Percentiles rank a stretch among this genome's conserved stretches.
These are phyloP conservation scores for Adenanthera pavonina DNA, from an alignment of 306 rosid genomes.

Conservation along the genomic window DNA sequence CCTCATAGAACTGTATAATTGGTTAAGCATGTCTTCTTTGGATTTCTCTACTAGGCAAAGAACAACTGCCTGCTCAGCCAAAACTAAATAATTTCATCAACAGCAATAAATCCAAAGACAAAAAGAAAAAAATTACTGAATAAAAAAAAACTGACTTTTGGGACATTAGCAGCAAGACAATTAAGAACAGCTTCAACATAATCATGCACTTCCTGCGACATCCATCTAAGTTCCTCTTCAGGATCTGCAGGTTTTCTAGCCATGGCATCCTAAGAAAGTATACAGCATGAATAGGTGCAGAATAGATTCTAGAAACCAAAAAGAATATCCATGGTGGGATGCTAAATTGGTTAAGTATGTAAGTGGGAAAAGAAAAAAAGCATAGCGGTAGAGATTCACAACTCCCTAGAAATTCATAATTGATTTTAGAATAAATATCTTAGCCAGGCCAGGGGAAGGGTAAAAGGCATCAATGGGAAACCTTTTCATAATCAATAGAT, in stretches of 20 bases:
- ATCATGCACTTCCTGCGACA: no score
- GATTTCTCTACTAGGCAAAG: slow-evolving; percentile 72
- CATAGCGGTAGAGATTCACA: slow-evolving; percentile 9
- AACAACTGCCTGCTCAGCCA: slow-evolving; percentile 58
- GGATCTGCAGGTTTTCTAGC: no score
- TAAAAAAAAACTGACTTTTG: slow-evolving; percentile 53
- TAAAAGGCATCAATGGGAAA: slow-evolving; percentile 13
- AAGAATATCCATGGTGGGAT: not conserved
- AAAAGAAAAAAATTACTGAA: not conserved
- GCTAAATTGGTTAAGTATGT: slow-evolving; percentile 18
- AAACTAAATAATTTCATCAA: slow-evolving; percentile 41
- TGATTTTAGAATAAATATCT: slow-evolving; percentile 22
- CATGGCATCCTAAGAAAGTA: not conserved
- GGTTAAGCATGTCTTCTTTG: slow-evolving; percentile 26
- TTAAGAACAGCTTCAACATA: no score
- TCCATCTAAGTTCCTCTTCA: no score
- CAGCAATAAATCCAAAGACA: slow-evolving; percentile 12
- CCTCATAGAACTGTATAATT: slow-evolving; percentile 60
- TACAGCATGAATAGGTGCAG: slow-evolving; percentile 17
- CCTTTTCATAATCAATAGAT: not conserved
- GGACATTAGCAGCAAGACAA: slow-evolving; percentile 57
- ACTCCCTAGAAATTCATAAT: not conserved
- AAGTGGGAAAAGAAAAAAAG: not conserved
- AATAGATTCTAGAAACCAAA: not conserved
- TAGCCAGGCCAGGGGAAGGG: not conserved